phyloP scores from a whole-genome alignment of 306 rosid species.

The Acmispon strigosus region DNA sequence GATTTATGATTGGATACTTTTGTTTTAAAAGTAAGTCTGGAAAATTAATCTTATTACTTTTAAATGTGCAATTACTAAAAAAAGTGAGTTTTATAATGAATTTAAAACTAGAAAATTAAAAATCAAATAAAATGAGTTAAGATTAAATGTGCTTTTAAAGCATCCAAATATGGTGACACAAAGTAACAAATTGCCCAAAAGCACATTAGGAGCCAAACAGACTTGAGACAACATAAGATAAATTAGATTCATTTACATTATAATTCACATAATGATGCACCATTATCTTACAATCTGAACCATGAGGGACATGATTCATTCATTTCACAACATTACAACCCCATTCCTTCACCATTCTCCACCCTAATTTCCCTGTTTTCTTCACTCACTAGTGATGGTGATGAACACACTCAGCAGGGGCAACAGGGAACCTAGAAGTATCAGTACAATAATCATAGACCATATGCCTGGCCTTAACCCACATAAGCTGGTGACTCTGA shows the following conservation, averaged over 20 bases:
- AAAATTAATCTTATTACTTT: too few relatives aligned
- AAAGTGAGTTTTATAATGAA: too few relatives aligned
- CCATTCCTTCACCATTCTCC: background rate
- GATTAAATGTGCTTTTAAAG: too few relatives aligned
- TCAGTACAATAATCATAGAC: constrained; percentile 83
- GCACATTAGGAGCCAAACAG: too few relatives aligned
- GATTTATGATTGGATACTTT: too few relatives aligned
- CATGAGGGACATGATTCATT: constrained; percentile 31
- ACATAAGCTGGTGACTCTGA: constrained; percentile 76
- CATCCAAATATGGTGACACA: too few relatives aligned
- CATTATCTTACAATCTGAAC: constrained; percentile 9
- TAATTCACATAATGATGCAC: background rate
- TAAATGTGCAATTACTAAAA: too few relatives aligned
- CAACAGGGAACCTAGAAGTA: constrained; percentile 52
- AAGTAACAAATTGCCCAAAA: too few relatives aligned
- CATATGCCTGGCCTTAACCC: constrained; percentile 91
- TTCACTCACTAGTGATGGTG: constrained; percentile 39
- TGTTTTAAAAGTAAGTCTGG: too few relatives aligned
- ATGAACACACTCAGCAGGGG: constrained; percentile 74
- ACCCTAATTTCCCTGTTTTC: background rate
- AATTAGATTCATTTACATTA: too few relatives aligned
- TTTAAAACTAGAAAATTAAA: too few relatives aligned
- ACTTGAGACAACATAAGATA: background rate
- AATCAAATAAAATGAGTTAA: too few relatives aligned
- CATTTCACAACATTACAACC: background rate